Base-by-base conservation (phyloP, 148 eudicot genomes). In the Camellia granthamiana region DNA sequence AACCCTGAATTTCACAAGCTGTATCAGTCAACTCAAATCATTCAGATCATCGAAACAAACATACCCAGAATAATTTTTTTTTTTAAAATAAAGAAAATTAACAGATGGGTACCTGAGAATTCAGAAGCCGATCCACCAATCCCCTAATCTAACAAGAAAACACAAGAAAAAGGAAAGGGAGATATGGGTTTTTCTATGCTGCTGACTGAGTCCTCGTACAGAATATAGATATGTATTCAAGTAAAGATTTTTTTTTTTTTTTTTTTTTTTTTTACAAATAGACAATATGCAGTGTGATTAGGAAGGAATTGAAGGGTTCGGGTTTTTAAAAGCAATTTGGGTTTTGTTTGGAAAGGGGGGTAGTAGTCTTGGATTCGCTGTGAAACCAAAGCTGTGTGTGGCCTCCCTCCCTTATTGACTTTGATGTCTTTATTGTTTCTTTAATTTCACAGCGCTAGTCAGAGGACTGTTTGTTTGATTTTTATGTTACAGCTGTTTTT, bases 331-430 rank as follows among this genome's bases (percentile, higher is more conserved):
- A 5, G 14, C 46, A 15, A 38, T 78, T 15, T 64, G 7, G 51
- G 42, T 9, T 0, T 49, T n/a, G 75, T 19, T 72, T 12, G 7
- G 30, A 54, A 70, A 44, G 51, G 19, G 76, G 80, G 30, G 30
- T 30, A 30, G 30, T 30, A 30, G 79, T 82, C 68, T 65, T 42
- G 61, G 82, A 67, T 42, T 78, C 56, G 76, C 9, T 55, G 83
- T 83, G 56, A 68, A 78, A 74, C 76, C 68, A 73, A 77, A 38
- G 54, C 10, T 7, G 64, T 76, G 41, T 72, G 63, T 43, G 69
- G 75, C 49, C 81, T 69, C 47, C 76, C 30, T 30, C 30, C 74
- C 68, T 77, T 82, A 41, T 82, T 84, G 85, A 84, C 89, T 87
- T 84, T 82, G 66, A 23, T 65, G 81, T 62, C n/a, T 79, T 60